A percentile compares a stretch with the other conserved stretches of the same genome.
Conservation (phyloP, 176 grass and related monocot genomes). For the Chloris gayana region DNA sequence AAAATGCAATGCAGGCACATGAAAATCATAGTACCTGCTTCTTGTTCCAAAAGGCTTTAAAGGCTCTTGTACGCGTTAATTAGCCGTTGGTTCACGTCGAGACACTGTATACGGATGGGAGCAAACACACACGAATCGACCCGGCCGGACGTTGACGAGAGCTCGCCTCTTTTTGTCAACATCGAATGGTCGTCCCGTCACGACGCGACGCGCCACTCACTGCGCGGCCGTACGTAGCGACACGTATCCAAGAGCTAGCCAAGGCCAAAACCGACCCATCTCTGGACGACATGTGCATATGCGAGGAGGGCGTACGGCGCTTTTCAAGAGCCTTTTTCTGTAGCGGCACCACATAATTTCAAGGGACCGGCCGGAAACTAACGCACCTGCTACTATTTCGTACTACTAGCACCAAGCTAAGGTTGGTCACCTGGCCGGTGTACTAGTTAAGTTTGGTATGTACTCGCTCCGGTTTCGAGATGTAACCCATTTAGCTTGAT, state of each 20-base stretch:
- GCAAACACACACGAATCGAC: background rate
- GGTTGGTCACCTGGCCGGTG: background rate
- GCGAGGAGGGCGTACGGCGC: background rate
- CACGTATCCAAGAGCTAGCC: background rate
- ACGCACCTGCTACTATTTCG: background rate
- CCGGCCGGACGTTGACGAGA: no score
- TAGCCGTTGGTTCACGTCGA: background rate
- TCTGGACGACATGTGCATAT: background rate
- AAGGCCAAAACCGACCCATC: background rate
- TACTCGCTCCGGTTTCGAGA: background rate
- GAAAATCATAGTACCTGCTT: no score
- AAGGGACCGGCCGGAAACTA: background rate
- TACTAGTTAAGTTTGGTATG: background rate
- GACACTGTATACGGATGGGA: background rate
- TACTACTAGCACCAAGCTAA: no score
- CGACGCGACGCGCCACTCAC: slow-evolving; percentile 9
- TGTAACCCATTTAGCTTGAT: background rate
- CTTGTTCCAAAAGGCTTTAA: no score
- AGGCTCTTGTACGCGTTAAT: no score
- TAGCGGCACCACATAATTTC: background rate
- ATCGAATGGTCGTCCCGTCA: no score
- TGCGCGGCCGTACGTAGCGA: background rate
- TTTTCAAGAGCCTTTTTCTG: background rate
- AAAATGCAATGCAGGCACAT: no score
- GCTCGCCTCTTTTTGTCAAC: no score